Base-by-base conservation (phyloP, 345 rosid species). In the Pugionium dolabratum region DNA sequence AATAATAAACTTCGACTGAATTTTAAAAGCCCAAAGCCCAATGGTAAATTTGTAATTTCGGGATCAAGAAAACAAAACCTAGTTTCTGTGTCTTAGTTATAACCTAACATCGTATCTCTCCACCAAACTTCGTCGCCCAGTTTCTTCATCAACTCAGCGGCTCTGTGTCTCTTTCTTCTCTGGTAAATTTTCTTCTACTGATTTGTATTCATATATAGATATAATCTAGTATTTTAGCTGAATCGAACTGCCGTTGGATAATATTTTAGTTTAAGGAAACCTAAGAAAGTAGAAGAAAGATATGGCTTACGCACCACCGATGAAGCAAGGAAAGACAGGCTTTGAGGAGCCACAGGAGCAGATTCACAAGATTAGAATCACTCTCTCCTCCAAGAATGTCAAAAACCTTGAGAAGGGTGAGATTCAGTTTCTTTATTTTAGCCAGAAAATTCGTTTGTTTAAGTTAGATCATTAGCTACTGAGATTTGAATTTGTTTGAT, bases 321-420 rank as follows among this genome's bases (percentile, higher is more conserved):
- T 75, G 76, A 80, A 80, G 71, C 86, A 78, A 1, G 60, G 79
- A 2, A 86, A 86, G 73, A 76, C 89, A 0, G 92, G 89, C 9
- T 78, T 84, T 43, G 92, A 84, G 72, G 92, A 86, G 30, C 4
- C 85, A 2, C 84, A 82, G 58, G 87, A 82, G 77, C 81, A 79
- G 79, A 78, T 82, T 76, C 89, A 86, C 67, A 84, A 82, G 79
- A 86, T 86, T 56, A 82, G 92, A 50, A 86, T 86, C 83, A 84
- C 92, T 35, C 89, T 86, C 8, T 84, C 87, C 56, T 86, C 92
- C 40, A 86, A 82, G 74, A 79, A 80, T 37, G 92, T 86, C 49
- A 86, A 86, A 67, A 86, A 86, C 73, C 87, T 86, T 9, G 92
- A 86, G 70, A 86, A 84, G 74, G 92, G 89, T 84, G 3, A 37